Percentiles rank a stretch among this genome's conserved stretches.
These are phyloP conservation scores for Logfia minima DNA, from an alignment of 129 eudicot genomes.

Conservation along the genomic window DNA sequence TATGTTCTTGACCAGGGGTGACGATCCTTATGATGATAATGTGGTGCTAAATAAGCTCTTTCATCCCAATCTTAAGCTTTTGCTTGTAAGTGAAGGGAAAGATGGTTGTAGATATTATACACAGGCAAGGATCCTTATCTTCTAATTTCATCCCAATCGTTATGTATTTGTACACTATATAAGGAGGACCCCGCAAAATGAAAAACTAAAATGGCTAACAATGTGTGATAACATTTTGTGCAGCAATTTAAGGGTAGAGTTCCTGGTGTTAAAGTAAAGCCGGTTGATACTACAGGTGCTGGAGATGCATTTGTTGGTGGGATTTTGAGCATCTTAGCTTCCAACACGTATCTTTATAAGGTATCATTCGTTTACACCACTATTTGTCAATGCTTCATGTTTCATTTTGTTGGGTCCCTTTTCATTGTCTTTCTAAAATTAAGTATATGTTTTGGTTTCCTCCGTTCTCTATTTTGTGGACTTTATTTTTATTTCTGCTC, in stretches of 20 bases:
- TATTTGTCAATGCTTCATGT: not conserved
- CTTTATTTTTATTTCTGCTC: not conserved
- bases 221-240: conserved; percentile 6
- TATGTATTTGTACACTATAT: not conserved
- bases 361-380: conserved; percentile 31
- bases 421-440: not conserved
- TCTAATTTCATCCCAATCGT: not conserved
- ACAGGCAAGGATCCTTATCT: conserved; percentile 37
- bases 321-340: conserved; percentile 57
- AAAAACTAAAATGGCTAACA: not conserved
- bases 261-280: conserved; percentile 36
- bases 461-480: not conserved
- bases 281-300: conserved; percentile 50
- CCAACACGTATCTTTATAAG: conserved; percentile 54
- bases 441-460: not conserved
- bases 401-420: not conserved
- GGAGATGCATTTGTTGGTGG: conserved; percentile 57
- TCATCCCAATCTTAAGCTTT: conserved; percentile 60
- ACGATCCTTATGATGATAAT: conserved; percentile 39
- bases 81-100: conserved; percentile 60
- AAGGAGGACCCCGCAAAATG: not conserved
- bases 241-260: conserved; percentile 47
- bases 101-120: conserved; percentile 62
- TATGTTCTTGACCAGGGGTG: conserved; percentile 50
- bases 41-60: conserved; percentile 48